Evolutionary conservation across 257 asterid genomes (phyloP).

Genomic region (Echites panduratus): DNA sequence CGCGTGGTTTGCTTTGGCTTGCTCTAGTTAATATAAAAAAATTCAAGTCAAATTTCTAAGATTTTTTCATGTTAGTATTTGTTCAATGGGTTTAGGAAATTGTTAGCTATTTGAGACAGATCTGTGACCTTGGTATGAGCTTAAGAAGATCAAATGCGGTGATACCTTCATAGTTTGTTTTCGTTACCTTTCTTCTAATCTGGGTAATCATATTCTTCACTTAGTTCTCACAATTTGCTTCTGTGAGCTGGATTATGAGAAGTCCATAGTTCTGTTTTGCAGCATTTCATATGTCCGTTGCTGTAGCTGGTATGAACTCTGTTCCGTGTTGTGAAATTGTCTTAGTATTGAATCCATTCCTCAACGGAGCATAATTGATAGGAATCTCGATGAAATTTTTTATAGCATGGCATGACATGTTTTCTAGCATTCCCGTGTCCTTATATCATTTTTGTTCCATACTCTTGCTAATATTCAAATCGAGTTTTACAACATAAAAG

Average conservation of each 20-base stretch:
- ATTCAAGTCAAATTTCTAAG: not conserved
- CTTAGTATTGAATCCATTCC: not conserved
- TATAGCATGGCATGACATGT: not conserved
- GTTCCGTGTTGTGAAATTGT: not conserved
- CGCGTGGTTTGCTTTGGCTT: not conserved
- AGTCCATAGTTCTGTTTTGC: no score
- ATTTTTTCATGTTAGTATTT: not conserved
- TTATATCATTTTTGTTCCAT: not conserved
- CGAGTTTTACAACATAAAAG: not conserved
- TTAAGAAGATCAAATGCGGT: slow-evolving; percentile 3
- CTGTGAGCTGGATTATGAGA: not conserved
- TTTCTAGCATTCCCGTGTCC: not conserved
- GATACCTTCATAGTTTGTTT: not conserved
- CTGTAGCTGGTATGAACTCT: slow-evolving; percentile 3
- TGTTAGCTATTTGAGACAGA: not conserved
- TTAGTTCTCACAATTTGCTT: not conserved
- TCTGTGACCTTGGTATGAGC: not conserved
- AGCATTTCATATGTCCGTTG: not conserved
- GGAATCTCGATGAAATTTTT: not conserved
- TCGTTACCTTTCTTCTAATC: not conserved
- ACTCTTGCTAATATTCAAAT: not conserved
- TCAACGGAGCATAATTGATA: not conserved
- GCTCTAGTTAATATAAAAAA: not conserved
- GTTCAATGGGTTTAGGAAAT: not conserved
- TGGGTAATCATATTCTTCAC: not conserved